phyloP scores from a whole-genome alignment of 805 yeast species.

The Saccharomycopsis guyanensis region DNA sequence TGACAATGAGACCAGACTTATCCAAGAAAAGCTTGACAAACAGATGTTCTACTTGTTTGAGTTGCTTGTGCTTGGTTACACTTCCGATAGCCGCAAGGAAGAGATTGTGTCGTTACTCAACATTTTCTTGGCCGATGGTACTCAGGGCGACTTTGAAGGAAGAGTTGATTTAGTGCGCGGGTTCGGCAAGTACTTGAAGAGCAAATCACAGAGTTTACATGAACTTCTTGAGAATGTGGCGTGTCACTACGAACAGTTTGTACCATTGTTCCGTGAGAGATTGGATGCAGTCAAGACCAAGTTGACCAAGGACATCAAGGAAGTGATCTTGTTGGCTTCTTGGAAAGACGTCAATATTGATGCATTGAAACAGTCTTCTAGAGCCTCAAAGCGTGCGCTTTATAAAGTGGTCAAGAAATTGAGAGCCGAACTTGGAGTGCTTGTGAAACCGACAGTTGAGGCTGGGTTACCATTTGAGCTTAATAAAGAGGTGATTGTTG shows the following conservation, averaged over 20 bases:
- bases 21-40: conserved; percentile 49
- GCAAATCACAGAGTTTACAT: conserved; percentile 26
- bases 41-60: conserved; percentile 95
- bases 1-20: conserved; percentile 46
- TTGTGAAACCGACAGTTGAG: conserved; percentile 51
- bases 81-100: conserved; percentile 30
- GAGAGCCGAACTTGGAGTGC: conserved; percentile 49
- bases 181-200: conserved; percentile 47
- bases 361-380: conserved; percentile 90
- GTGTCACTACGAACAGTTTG: conserved; percentile 61
- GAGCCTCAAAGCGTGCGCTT: conserved; percentile 75
- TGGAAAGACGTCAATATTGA: conserved; percentile 96
- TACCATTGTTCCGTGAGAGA: conserved; percentile 37
- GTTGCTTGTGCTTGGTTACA: conserved; percentile 48
- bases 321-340: conserved; percentile 81
- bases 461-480: conserved; percentile 37
- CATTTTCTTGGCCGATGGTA: conserved; percentile 65
- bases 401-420: conserved; percentile 81
- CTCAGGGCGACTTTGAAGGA: conserved; percentile 62
- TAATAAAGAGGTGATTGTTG: conserved; percentile 13
- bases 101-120: conserved; percentile 51
- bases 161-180: conserved; percentile 59
- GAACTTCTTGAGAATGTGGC: conserved; percentile 45
- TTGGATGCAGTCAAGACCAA: conserved; percentile 40
- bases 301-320: conserved; percentile 73